A percentile compares a stretch with the other conserved stretches of the same genome.
phyloP scores from a whole-genome alignment of 768 basidiomycete genomes.

The Tulasnella sp. region DNA sequence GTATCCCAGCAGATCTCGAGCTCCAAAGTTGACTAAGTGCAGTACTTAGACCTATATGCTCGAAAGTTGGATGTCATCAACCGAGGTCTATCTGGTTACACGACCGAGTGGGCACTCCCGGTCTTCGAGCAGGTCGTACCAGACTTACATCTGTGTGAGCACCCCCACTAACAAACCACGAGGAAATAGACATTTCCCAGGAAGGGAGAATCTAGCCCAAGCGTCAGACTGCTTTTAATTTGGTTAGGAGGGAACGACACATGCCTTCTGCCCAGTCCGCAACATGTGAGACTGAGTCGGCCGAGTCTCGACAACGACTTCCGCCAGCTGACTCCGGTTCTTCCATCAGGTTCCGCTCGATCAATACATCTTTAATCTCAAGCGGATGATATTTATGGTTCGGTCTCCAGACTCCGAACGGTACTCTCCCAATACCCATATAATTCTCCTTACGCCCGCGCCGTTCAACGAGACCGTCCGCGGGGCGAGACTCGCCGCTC shows the following conservation, averaged over 20 bases:
- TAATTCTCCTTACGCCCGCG: constrained; percentile 76
- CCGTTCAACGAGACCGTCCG: constrained; percentile 62
- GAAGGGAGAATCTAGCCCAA: constrained; percentile 35
- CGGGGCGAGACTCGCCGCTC: constrained; percentile 35
- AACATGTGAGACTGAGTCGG: constrained; percentile 42
- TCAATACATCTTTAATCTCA: constrained; percentile 53
- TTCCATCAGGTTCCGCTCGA: constrained; percentile 34
- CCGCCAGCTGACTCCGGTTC: neutral
- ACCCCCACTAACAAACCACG: neutral
- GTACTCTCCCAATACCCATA: constrained; percentile 58
- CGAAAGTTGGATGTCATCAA: constrained; percentile 80
- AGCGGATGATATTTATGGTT: constrained; percentile 48
- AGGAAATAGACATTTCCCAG: constrained; percentile 45
- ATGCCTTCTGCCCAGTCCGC: too few species aligned
- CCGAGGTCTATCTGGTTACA: constrained; percentile 76
- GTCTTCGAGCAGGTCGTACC: constrained; percentile 69
- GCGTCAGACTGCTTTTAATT: constrained; percentile 61
- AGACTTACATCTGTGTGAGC: too few species aligned
- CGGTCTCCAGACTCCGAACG: constrained; percentile 47
- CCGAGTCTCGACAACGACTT: neutral
- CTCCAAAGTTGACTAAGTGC: neutral
- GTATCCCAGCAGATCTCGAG: too few species aligned
- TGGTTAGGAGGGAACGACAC: constrained; percentile 88
- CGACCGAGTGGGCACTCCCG: constrained; percentile 74
- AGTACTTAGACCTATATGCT: constrained; percentile 55